Base-by-base conservation (phyloP, 108 stramenopile genomes). In the Parietichytrium sp. region DNA sequence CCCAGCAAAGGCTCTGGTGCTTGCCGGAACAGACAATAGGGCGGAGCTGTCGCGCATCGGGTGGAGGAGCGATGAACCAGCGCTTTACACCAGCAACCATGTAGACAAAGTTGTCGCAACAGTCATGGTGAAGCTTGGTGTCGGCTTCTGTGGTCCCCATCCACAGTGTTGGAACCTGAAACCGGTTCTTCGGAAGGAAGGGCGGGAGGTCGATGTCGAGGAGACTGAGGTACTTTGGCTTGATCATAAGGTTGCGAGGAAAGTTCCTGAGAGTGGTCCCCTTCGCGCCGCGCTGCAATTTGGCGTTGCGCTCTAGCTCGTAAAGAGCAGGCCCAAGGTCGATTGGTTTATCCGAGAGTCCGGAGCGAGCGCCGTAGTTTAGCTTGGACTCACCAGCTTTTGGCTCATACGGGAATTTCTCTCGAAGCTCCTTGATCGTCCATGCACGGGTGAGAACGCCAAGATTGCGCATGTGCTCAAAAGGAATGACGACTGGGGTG, bases 1-100 rank as follows among this genome's bases (percentile, higher is more conserved):
- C 61, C 61, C 61, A 72, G 61, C 61, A 72, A 8, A 72, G 61
- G 33, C 61, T 72, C 61, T 72, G 61, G 3, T 72, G 61, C 61
- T 72, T 72, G 61, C 61, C 61, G 1, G 61, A 45, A 42, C 61
- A 72, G 42, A 72, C 38, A 16, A 72, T 25, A 47, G 61, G 61
- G 38, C 38, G 38, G 6, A 72, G 61, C 61, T 72, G 18, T n/a
- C 45, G 61, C 33, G 61, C 61, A 33, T 72, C 61, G 2, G 61
- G 36, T 8, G 61, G 61, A 6, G 61, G 61, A 13, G 61, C 61
- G 2, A 72, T 72, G 61, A 72, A 72, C 61, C 61, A 72, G 20
- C 61, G 61, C 61, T 72, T 72, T 33, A 42, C 45, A 20, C 61
- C 61, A 13, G 36, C 38, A 12, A 72, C 42, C 61, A 72, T 72